A percentile compares a stretch with the other conserved stretches of the same genome.
phyloP scores from a whole-genome alignment of 1,284 basidiomycete species.

The Thelephora terrestris region DNA sequence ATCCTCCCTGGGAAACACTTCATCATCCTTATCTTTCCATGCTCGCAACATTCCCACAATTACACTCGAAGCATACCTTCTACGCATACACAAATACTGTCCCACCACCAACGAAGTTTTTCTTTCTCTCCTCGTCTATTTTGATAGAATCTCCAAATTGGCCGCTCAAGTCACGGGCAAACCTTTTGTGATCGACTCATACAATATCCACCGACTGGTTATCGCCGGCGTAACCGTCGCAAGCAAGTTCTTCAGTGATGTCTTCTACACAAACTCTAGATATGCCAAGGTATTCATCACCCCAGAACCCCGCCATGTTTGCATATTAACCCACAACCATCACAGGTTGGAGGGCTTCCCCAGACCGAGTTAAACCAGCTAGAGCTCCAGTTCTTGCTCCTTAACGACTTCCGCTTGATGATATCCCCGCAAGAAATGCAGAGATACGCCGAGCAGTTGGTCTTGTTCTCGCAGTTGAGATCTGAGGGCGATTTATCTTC shows the following conservation, averaged over 20 bases:
- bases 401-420: constrained; percentile 91
- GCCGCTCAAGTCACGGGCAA: constrained; percentile 55
- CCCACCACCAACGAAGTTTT: constrained; percentile 98
- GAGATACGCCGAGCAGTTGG: constrained; percentile 84
- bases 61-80: constrained; percentile 87
- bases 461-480: constrained; percentile 46
- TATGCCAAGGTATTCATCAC: constrained; percentile 82
- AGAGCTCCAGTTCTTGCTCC: constrained; percentile 91
- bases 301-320: background rate
- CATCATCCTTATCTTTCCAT: constrained; percentile 87
- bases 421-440: constrained; percentile 91
- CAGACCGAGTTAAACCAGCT: constrained; percentile 93
- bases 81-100: constrained; percentile 96
- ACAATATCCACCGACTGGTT: constrained; percentile 89
- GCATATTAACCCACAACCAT: background rate
- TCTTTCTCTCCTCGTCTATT: constrained; percentile 88
- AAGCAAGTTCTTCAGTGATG: constrained; percentile 97
- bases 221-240: constrained; percentile 98
- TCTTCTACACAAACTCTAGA: constrained; percentile 98
- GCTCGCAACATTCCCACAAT: constrained; percentile 94
- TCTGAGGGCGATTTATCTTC: constrained; percentile 14
- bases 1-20: constrained; percentile 65
- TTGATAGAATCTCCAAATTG: constrained; percentile 82
- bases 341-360: constrained; percentile 87
- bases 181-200: constrained; percentile 92